These are phyloP conservation scores for Conringia planisiliqua DNA, from an alignment of 345 rosid species.

Conservation along the genomic window DNA sequence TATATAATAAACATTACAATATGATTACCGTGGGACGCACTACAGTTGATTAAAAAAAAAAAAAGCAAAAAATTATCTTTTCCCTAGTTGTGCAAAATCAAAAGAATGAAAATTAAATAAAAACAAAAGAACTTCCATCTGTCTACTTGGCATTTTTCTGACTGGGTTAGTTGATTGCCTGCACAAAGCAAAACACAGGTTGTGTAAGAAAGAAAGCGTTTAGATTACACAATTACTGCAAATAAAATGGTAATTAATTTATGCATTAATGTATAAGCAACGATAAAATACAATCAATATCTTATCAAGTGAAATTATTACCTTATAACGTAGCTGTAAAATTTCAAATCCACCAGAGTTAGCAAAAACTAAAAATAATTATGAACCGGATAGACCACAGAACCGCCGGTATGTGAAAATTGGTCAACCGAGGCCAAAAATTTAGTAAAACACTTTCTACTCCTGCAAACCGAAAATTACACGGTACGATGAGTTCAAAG, in stretches of 20 bases:
- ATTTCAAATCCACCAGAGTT: slow-evolving; percentile 18
- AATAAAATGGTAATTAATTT: background rate
- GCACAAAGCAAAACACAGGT: slow-evolving; percentile 15
- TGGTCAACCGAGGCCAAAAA: slow-evolving; percentile 38
- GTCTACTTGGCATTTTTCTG: slow-evolving; percentile 48
- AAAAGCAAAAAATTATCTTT: slow-evolving; percentile 19
- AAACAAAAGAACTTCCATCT: slow-evolving; percentile 40
- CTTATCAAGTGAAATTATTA: slow-evolving; percentile 26
- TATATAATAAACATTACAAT: slow-evolving; percentile 21
- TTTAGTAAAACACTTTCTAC: slow-evolving; percentile 32
- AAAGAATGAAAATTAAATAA: slow-evolving; percentile 37
- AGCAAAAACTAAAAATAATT: slow-evolving; percentile 15
- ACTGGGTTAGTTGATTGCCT: slow-evolving; percentile 40
- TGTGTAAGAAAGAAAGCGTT: background rate
- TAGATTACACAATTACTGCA: background rate
- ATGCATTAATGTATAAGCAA: no score
- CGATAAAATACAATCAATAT: background rate
- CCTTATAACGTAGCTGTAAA: slow-evolving; percentile 37
- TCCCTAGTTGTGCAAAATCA: slow-evolving; percentile 35
- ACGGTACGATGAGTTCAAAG: slow-evolving; percentile 14
- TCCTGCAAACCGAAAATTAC: slow-evolving; percentile 49
- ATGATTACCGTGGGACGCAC: slow-evolving; percentile 17
- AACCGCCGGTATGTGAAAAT: slow-evolving; percentile 34
- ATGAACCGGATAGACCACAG: slow-evolving; percentile 29
- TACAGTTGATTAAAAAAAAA: background rate